Evolutionary conservation across 805 yeast species (phyloP).

Genomic region (Priceomyces fermenticarens): DNA sequence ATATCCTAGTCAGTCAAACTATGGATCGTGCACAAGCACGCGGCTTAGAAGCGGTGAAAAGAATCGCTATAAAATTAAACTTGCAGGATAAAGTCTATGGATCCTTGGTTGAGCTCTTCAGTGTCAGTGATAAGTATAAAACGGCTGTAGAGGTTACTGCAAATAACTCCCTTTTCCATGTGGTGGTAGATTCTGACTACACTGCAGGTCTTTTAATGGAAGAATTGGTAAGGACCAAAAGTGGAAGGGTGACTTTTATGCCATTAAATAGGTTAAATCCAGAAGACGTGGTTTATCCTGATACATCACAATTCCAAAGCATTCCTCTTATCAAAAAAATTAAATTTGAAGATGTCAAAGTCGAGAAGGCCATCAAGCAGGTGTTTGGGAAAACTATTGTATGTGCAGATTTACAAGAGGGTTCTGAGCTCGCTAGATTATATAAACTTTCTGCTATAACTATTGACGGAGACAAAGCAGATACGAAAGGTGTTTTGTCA

Average conservation of each 20-base stretch:
- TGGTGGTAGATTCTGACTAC: slow-evolving; percentile 83
- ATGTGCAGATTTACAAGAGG: slow-evolving; percentile 63
- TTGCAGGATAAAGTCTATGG: slow-evolving; percentile 68
- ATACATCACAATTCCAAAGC: slow-evolving; percentile 50
- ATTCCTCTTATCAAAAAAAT: slow-evolving; percentile 79
- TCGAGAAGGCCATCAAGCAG: slow-evolving; percentile 68
- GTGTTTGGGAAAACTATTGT: slow-evolving; percentile 82
- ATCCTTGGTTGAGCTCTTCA: slow-evolving; percentile 78
- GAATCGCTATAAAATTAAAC: slow-evolving; percentile 58
- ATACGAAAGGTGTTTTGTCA: slow-evolving; percentile 75
- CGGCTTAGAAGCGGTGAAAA: slow-evolving; percentile 68
- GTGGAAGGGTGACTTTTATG: slow-evolving; percentile 88
- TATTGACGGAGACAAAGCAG: slow-evolving; percentile 87
- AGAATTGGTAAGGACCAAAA: slow-evolving; percentile 62
- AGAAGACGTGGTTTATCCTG: slow-evolving; percentile 52
- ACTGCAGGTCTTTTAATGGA: slow-evolving; percentile 80
- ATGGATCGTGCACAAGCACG: slow-evolving; percentile 69
- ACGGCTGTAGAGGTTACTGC: slow-evolving; percentile 88
- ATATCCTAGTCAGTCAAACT: slow-evolving; percentile 61
- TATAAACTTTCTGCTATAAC: slow-evolving; percentile 76
- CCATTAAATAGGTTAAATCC: slow-evolving; percentile 72
- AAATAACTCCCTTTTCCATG: slow-evolving; percentile 80
- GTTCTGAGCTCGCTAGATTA: slow-evolving; percentile 61
- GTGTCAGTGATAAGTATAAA: slow-evolving; percentile 77
- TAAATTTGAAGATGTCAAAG: slow-evolving; percentile 49